Conservation (phyloP, 495 filamentous ascomycete genomes). For the Lasiosphaeria miniovina region DNA sequence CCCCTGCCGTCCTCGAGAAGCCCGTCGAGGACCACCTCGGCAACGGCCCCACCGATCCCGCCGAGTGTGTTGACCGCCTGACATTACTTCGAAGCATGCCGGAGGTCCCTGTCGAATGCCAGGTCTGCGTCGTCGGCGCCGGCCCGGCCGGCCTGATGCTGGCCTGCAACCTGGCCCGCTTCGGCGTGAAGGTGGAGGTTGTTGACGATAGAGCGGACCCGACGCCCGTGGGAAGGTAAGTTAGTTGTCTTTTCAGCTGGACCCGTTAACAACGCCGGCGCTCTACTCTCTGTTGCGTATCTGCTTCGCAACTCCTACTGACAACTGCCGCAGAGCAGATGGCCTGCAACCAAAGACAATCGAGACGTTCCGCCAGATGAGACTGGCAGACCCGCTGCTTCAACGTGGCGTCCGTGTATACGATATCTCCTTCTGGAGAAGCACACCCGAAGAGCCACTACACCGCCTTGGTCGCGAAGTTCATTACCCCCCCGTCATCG, state of each 20-base stretch:
- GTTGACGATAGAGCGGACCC: conserved; percentile 61
- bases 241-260: background rate
- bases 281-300: background rate
- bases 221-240: conserved; percentile 57
- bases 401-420: conserved; percentile 62
- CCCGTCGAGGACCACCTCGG: conserved; percentile 24
- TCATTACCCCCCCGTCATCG: conserved; percentile 56
- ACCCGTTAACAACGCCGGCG: background rate
- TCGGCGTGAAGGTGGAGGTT: conserved; percentile 57
- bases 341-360: conserved; percentile 61
- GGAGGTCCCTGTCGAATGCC: conserved; percentile 34
- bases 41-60: conserved; percentile 22
- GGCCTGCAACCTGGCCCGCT: conserved; percentile 64
- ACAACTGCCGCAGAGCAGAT: conserved; percentile 48
- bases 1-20: conserved; percentile 29
- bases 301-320: background rate
- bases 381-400: conserved; percentile 60
- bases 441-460: conserved; percentile 51
- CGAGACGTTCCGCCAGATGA: conserved; percentile 55
- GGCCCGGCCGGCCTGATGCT: conserved; percentile 71
- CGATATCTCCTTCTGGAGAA: conserved; percentile 72
- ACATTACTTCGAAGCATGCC: conserved; percentile 37
- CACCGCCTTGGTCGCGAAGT: conserved; percentile 51
- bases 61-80: conserved; percentile 34
- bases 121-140: conserved; percentile 67